A percentile compares a stretch with the other conserved stretches of the same genome.
phyloP scores from a whole-genome alignment of 169 alveolate genomes.

The Plasmodium sp. region DNA sequence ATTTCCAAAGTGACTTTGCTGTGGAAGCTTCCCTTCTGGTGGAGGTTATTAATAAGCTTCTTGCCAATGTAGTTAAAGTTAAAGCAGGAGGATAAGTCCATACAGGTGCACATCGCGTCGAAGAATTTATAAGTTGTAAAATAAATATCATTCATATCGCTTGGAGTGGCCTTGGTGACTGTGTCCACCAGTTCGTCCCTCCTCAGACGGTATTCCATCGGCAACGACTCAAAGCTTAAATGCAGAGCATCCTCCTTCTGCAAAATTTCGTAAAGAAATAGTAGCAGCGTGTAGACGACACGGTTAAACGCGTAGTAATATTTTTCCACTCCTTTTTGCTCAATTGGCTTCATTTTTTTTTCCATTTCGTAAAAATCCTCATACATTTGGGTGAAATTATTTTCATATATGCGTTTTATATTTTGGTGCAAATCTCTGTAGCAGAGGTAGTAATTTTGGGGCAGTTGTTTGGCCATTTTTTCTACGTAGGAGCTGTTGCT shows the following conservation, averaged over 20 bases:
- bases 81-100: not conserved
- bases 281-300: not conserved
- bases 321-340: not conserved
- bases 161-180: not conserved
- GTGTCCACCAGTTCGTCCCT: not conserved
- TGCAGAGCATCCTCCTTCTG: constrained; percentile 11
- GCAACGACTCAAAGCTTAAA: not conserved
- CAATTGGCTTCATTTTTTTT: not conserved
- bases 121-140: not conserved
- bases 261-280: not conserved
- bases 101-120: constrained; percentile 6
- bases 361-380: constrained; percentile 6
- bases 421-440: not conserved
- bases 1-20: not conserved
- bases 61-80: constrained; percentile 1
- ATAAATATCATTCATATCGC: constrained; percentile 6
- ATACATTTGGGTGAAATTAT: not conserved
- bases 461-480: not conserved
- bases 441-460: not conserved
- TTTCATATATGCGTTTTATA: not conserved
- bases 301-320: constrained; percentile 25
- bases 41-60: not conserved
- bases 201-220: not conserved
- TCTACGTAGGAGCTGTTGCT: not conserved
- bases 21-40: not conserved